Evolutionary conservation across 306 rosid genomes (phyloP), one percentile per base, ranked within the genome.

Genomic region (Lablab purpureus): DNA sequence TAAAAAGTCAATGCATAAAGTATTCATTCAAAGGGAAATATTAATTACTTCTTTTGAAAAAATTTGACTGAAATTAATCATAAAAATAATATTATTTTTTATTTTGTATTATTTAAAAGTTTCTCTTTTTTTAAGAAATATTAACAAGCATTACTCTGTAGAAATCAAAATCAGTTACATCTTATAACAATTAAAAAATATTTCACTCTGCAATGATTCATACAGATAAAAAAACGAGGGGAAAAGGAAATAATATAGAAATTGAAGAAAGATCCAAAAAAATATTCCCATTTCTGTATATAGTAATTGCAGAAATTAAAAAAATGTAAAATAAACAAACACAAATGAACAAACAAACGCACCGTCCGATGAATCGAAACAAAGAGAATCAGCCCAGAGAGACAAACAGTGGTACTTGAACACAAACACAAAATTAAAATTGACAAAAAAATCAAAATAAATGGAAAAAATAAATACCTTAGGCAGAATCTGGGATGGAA

Each of bases 401-500:
- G 36, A 27, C 75, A 72, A 62, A 3, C 4, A 18, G 0, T 5
- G 45, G 17, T 5, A 19, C 64, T 17, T 11, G 17, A 79, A 28
- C 28, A 18, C 28, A 5, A 46, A 41, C 11, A 12, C 1, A 54
- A 4, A 5, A 54, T 58, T 9, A 15, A 13, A 8, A 37, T 37
- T 37, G 10, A 37, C 2, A 37, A 1, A 8, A 1, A 21, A 37
- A 37, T 7, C 0, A 25, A 37, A 19, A 47, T 81, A 90, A 65
- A 17, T 0, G 11, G 8, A 12, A 23, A 17, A 34, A 21, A 17
- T 10, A 40, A 32, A 25, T 87, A 90, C 97, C 96, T 81, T 91
- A 25, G 91, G 89, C 28, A 88, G 84, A 76, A 73, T 76, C 14
- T 73, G 87, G 4, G 94, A 86, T 76, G 96, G 74, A 63, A 92